Evolutionary conservation across 176 grass and related monocot genomes (phyloP).

Genomic region (Hordeum marinum): DNA sequence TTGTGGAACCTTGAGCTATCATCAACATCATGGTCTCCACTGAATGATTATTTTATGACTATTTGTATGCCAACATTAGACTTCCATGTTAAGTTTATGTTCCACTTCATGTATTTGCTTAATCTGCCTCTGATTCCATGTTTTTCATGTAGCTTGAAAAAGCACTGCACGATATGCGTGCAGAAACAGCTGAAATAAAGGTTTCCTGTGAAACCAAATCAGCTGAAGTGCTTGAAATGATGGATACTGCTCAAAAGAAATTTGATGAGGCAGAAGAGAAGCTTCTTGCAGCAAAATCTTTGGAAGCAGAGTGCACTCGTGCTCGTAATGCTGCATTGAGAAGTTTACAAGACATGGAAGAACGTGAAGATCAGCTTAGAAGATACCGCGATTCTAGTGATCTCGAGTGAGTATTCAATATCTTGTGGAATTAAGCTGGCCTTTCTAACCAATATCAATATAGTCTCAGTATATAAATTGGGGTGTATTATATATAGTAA

Average conservation of each 20-base stretch:
- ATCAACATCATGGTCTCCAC: neutral
- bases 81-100: neutral
- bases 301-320: conserved; percentile 53
- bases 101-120: neutral
- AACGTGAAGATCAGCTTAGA: conserved; percentile 74
- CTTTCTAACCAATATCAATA: neutral
- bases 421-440: conserved; percentile 30
- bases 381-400: conserved; percentile 53
- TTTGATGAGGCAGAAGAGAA: conserved; percentile 73
- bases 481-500: neutral
- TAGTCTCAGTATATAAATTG: neutral
- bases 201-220: conserved; percentile 70
- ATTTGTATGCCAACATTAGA: neutral
- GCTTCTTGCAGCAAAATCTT: conserved; percentile 56
- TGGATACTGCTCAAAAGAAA: conserved; percentile 63
- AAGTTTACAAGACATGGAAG: conserved; percentile 79
- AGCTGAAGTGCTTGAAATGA: conserved; percentile 51
- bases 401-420: conserved; percentile 52
- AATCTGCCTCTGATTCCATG: conserved; percentile 21
- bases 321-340: conserved; percentile 41
- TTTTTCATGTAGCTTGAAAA: conserved; percentile 77
- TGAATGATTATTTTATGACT: neutral
- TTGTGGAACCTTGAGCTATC: neutral
- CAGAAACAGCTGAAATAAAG: conserved; percentile 78
- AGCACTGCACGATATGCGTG: conserved; percentile 69